Evolutionary conservation across 768 basidiomycete species (phyloP).

Genomic region (Amanita exitialis): DNA sequence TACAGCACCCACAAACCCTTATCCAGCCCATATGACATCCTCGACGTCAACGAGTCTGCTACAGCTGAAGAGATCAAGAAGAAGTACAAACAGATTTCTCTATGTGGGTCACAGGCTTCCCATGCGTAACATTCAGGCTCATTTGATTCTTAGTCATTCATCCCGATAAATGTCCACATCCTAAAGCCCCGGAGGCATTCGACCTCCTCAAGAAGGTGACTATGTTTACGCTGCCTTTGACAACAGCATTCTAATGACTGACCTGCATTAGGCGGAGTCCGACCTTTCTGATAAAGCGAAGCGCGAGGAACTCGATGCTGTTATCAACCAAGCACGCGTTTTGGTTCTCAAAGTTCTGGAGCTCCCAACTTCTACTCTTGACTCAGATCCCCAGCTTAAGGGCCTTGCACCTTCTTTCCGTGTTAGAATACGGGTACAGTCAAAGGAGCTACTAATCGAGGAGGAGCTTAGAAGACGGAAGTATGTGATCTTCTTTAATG

Average conservation of each 20-base stretch:
- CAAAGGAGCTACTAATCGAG: conserved; percentile 82
- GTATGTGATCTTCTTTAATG: conserved; percentile 32
- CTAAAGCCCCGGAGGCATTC: conserved; percentile 85
- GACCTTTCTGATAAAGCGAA: conserved; percentile 73
- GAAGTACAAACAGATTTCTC: conserved; percentile 76
- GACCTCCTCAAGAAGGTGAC: conserved; percentile 86
- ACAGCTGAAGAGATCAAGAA: conserved; percentile 83
- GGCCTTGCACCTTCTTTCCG: conserved; percentile 56
- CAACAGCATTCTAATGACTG: neutral
- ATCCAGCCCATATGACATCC: conserved; percentile 83
- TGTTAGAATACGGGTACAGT: conserved; percentile 53
- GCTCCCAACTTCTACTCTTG: conserved; percentile 49
- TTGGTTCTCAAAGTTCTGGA: conserved; percentile 53
- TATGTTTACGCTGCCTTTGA: neutral
- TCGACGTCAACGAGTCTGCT: conserved; percentile 66
- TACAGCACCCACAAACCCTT: neutral
- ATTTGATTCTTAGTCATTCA: conserved; percentile 66
- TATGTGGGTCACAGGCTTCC: conserved; percentile 45
- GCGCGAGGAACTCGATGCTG: conserved; percentile 73
- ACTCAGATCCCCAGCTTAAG: conserved; percentile 49
- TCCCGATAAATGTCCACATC: conserved; percentile 93
- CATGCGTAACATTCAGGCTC: neutral
- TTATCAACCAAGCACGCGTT: conserved; percentile 65
- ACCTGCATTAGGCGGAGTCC: conserved; percentile 55
- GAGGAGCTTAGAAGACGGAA: conserved; percentile 82